Percentiles rank a stretch among this genome's conserved stretches.
Evolutionary conservation across 768 basidiomycete species (phyloP).

Genomic region (Lactifluus subvellereus): DNA sequence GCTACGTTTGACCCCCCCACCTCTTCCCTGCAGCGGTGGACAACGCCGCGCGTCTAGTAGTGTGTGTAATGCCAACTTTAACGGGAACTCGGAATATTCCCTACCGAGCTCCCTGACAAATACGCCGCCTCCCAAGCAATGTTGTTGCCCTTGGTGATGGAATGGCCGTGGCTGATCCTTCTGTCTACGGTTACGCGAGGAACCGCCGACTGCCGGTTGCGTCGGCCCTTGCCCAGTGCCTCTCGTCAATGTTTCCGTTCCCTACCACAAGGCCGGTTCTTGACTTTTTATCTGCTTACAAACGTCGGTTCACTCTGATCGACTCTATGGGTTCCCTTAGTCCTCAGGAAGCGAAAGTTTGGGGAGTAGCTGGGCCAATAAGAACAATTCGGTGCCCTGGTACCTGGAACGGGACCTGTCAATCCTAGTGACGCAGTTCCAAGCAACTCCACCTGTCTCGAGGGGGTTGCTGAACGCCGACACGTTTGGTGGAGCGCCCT

Average conservation of each 20-base stretch:
- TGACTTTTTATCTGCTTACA: background rate
- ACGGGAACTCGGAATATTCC: conserved; percentile 4
- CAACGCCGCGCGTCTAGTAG: background rate
- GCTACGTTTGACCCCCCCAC: background rate
- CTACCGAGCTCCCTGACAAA: conserved; percentile 4
- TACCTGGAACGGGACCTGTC: conserved; percentile 18
- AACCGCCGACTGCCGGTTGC: conserved; percentile 7
- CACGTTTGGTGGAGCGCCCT: conserved; percentile 10
- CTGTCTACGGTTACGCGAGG: conserved; percentile 5
- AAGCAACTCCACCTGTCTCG: conserved; percentile 13
- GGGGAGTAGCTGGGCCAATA: background rate
- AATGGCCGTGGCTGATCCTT: conserved; percentile 6
- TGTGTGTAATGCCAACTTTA: background rate
- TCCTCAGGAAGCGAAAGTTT: conserved; percentile 1
- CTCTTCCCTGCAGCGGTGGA: background rate
- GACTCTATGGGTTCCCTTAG: background rate
- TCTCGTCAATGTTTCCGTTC: background rate
- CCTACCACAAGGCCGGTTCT: background rate
- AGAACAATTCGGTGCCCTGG: conserved; percentile 10
- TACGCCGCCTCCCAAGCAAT: conserved; percentile 8
- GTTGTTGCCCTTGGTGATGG: conserved; percentile 17
- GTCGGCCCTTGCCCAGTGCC: background rate
- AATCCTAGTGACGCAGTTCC: conserved; percentile 4
- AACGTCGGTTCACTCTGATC: background rate
- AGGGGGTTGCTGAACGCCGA: conserved; percentile 10